These are phyloP conservation scores for Blastocladiella emersonii DNA, from an alignment of 371 early-diverging fungal species.

Conservation along the genomic window DNA sequence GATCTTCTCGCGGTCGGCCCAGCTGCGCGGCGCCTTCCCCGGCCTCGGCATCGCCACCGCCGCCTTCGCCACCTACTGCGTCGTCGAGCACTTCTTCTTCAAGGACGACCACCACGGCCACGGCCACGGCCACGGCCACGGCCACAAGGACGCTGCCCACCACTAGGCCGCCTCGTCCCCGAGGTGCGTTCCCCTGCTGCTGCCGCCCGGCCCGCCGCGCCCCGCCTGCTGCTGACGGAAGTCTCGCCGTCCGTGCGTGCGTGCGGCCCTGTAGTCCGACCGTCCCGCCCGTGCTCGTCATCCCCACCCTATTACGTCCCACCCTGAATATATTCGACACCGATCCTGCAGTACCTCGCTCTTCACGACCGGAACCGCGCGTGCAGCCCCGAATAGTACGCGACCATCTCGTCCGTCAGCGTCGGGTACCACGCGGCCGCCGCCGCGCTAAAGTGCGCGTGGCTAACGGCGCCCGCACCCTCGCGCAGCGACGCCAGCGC, in stretches of 20 bases:
- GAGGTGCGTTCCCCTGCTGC: too few relatives aligned
- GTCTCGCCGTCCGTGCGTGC: too few relatives aligned
- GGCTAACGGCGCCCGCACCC: not conserved
- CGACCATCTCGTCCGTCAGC: not conserved
- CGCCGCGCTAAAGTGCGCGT: not conserved
- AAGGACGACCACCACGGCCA: constrained; percentile 8
- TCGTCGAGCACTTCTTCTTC: constrained; percentile 49
- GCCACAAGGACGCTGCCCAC: not conserved
- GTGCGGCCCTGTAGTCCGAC: too few relatives aligned
- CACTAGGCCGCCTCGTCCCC: too few relatives aligned
- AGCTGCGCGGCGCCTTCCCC: constrained; percentile 57
- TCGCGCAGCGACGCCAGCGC: constrained; percentile 42
- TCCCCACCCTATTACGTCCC: too few relatives aligned
- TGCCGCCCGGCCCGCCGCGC: too few relatives aligned
- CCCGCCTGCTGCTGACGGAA: too few relatives aligned
- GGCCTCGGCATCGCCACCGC: constrained; percentile 70
- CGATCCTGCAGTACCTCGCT: too few relatives aligned
- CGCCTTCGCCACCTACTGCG: constrained; percentile 63
- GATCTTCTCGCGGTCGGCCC: constrained; percentile 47
- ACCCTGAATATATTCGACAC: too few relatives aligned
- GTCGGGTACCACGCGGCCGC: not conserved
- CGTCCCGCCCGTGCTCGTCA: too few relatives aligned
- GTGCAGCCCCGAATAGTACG: not conserved
- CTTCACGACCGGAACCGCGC: too few relatives aligned
- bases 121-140: not conserved